Percentiles rank a stretch among this genome's conserved stretches.
phyloP scores from a whole-genome alignment of 441 rosid genomes.

The Geranium incanum region DNA sequence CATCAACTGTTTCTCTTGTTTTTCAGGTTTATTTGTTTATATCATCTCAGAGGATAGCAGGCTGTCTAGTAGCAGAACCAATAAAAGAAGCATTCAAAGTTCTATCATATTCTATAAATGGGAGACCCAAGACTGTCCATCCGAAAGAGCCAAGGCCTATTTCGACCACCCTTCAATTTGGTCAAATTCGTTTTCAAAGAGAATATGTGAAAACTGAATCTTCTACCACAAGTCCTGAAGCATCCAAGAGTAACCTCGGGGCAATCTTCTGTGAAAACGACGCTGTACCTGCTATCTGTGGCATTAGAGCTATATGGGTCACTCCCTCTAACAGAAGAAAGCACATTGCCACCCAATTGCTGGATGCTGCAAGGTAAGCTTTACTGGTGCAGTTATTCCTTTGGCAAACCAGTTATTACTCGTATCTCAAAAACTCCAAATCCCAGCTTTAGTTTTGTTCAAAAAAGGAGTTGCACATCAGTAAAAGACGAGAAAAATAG shows the following conservation, averaged over 20 bases:
- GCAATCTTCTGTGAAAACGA: constrained; percentile 49
- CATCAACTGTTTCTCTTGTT: constrained; percentile 2
- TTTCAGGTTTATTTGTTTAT: constrained; percentile 56
- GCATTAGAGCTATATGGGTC: constrained; percentile 87
- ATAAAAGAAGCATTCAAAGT: constrained; percentile 68
- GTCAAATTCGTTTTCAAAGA: constrained; percentile 51
- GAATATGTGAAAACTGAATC: constrained; percentile 38
- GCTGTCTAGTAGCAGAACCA: constrained; percentile 70
- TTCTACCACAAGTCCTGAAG: constrained; percentile 21
- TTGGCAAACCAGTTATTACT: too few relatives aligned
- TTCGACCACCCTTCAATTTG: constrained; percentile 52
- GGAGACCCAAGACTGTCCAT: constrained; percentile 15
- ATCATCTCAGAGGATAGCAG: constrained; percentile 47
- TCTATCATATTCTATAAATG: constrained; percentile 29
- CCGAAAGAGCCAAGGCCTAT: constrained; percentile 28
- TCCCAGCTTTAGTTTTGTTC: too few relatives aligned
- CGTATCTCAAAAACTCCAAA: too few relatives aligned
- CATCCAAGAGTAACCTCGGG: constrained; percentile 26
- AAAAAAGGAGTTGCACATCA: too few relatives aligned
- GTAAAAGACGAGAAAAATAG: too few relatives aligned
- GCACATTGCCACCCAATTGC: constrained; percentile 55
- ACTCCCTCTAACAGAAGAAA: constrained; percentile 73
- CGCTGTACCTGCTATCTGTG: constrained; percentile 51
- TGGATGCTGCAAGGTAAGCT: constrained; percentile 66
- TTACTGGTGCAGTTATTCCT: not conserved